phyloP scores from a whole-genome alignment of 768 basidiomycete species.

The Tremella mesenterica region DNA sequence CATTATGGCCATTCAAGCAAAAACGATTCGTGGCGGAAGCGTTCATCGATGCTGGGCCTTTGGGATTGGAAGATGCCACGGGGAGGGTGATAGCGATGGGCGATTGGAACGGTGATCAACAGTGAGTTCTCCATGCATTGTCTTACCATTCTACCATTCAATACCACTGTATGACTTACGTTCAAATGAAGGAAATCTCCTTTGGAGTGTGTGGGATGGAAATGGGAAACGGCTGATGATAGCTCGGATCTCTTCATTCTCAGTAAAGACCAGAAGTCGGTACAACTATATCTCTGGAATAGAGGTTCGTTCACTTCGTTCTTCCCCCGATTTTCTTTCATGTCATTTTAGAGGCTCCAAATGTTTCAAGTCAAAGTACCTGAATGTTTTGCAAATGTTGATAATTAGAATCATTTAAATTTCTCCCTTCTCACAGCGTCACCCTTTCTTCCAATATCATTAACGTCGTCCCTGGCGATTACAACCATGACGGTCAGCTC shows the following conservation, averaged over 20 bases:
- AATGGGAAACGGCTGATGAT: not conserved
- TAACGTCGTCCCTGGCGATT: slow-evolving; percentile 89
- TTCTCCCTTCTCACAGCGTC: slow-evolving; percentile 23
- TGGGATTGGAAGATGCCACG: slow-evolving; percentile 56
- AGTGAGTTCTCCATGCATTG: slow-evolving; percentile 53
- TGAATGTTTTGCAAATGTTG: slow-evolving; percentile 50
- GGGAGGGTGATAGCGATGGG: slow-evolving; percentile 78
- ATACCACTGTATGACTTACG: not conserved
- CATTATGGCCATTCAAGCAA: slow-evolving; percentile 73
- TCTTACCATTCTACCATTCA: not conserved
- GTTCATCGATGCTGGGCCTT: slow-evolving; percentile 65
- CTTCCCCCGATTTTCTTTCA: no score
- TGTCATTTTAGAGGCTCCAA: no score
- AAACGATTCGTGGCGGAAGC: slow-evolving; percentile 76
- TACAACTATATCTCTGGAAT: slow-evolving; percentile 67
- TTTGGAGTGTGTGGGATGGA: not conserved
- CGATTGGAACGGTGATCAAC: slow-evolving; percentile 93
- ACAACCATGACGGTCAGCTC: slow-evolving; percentile 79
- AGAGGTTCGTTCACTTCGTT: slow-evolving; percentile 4
- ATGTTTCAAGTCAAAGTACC: slow-evolving; percentile 51
- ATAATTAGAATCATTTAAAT: slow-evolving; percentile 20
- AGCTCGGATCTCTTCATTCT: slow-evolving; percentile 70
- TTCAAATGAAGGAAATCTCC: not conserved
- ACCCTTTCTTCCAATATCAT: slow-evolving; percentile 48
- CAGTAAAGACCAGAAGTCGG: slow-evolving; percentile 60